Conservation (phyloP, 768 basidiomycete genomes). For the Lanmaoa pseudosensibilis region DNA sequence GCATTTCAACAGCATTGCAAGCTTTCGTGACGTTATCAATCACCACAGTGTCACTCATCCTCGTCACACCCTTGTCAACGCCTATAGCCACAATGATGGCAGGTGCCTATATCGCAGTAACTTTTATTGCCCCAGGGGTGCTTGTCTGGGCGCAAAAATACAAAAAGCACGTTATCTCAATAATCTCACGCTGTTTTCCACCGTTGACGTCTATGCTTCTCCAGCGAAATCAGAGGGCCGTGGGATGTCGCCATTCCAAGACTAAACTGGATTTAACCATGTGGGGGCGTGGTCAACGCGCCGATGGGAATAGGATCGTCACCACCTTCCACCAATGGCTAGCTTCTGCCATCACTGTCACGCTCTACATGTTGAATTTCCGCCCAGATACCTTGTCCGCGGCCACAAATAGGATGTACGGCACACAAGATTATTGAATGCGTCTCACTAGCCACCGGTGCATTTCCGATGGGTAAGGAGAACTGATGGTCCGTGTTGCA, state of each 20-base stretch:
- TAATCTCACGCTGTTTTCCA: slow-evolving; percentile 11
- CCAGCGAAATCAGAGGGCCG: slow-evolving; percentile 85
- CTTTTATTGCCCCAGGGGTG: slow-evolving; percentile 70
- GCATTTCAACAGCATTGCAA: slow-evolving; percentile 47
- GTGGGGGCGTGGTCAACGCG: slow-evolving; percentile 25
- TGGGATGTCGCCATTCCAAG: slow-evolving; percentile 88
- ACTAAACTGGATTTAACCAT: slow-evolving; percentile 44
- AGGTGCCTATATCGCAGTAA: slow-evolving; percentile 52
- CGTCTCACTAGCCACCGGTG: slow-evolving; percentile 1
- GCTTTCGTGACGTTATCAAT: slow-evolving; percentile 53
- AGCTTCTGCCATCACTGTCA: slow-evolving; percentile 14
- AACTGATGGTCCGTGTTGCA: slow-evolving; percentile 2
- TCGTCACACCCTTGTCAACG: slow-evolving; percentile 55
- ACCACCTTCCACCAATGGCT: slow-evolving; percentile 23
- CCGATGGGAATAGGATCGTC: slow-evolving; percentile 31
- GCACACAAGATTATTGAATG: not conserved
- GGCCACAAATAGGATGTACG: slow-evolving; percentile 17
- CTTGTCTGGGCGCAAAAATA: slow-evolving; percentile 84
- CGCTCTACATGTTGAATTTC: slow-evolving; percentile 24
- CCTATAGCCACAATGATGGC: slow-evolving; percentile 55
- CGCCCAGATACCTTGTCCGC: slow-evolving; percentile 26
- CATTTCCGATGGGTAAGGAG: slow-evolving; percentile 14
- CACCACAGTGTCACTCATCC: slow-evolving; percentile 47
- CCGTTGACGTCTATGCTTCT: slow-evolving; percentile 12
- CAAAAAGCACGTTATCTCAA: slow-evolving; percentile 66